Conservation (phyloP, 108 stramenopile species). For the Conticribra guillardii region DNA sequence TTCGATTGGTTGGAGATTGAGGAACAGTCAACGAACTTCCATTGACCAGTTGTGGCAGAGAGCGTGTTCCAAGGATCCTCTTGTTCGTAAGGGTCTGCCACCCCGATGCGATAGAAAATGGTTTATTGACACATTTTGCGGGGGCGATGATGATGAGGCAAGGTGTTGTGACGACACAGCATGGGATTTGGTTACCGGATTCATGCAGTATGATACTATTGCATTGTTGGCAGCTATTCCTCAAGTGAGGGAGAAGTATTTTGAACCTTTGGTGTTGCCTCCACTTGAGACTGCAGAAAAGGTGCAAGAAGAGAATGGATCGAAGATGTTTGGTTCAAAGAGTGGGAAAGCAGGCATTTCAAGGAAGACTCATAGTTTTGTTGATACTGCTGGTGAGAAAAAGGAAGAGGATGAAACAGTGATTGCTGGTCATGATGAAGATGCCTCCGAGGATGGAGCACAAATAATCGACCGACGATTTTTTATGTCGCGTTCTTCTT, state of each 20-base stretch:
- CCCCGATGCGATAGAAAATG: slow-evolving; percentile 46
- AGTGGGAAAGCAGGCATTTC: neutral
- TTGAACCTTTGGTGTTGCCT: slow-evolving; percentile 51
- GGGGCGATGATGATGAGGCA: slow-evolving; percentile 37
- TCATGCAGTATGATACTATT: slow-evolving; percentile 55
- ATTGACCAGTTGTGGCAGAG: slow-evolving; percentile 51
- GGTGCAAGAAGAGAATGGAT: neutral
- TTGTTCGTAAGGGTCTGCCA: slow-evolving; percentile 39
- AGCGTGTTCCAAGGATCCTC: slow-evolving; percentile 42
- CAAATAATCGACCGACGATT: neutral
- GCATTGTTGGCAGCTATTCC: slow-evolving; percentile 52
- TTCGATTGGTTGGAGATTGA: slow-evolving; percentile 51
- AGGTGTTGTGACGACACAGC: slow-evolving; percentile 41
- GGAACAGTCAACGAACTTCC: slow-evolving; percentile 45
- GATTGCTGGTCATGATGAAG: neutral
- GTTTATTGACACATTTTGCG: slow-evolving; percentile 56
- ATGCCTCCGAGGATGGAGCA: too few relatives aligned
- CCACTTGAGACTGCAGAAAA: slow-evolving; percentile 13
- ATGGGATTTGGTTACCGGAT: slow-evolving; percentile 54
- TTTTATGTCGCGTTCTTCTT: slow-evolving; percentile 2
- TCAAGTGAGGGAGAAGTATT: slow-evolving; percentile 37
- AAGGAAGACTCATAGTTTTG: too few relatives aligned
- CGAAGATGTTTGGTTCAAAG: neutral
- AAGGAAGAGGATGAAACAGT: slow-evolving; percentile 12
- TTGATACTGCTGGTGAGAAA: neutral